Percentiles rank a stretch among this genome's conserved stretches.
These are phyloP conservation scores for Calonectria naviculata DNA, from an alignment of 2,329 filamentous ascomycete species.

Conservation along the genomic window DNA sequence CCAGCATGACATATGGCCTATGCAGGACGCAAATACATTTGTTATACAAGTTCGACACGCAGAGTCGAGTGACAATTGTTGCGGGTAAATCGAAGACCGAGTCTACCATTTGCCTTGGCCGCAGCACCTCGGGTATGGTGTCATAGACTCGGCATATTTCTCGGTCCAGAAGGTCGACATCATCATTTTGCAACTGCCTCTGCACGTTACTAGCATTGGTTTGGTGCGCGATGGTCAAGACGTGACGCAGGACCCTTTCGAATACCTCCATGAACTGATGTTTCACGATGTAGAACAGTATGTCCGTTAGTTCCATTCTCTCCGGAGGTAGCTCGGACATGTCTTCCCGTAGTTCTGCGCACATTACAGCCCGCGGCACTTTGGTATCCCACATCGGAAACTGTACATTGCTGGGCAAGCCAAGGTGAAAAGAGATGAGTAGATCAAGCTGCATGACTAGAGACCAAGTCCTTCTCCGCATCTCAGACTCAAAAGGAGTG, in stretches of 20 bases:
- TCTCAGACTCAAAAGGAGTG: neutral
- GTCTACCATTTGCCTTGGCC: neutral
- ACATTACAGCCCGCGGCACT: neutral
- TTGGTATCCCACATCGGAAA: slow-evolving; percentile 1
- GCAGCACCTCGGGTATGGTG: neutral
- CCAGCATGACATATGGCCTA: neutral
- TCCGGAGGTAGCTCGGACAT: neutral
- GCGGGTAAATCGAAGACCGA: neutral
- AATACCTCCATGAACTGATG: neutral
- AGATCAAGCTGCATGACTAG: slow-evolving; percentile 6
- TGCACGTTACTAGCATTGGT: neutral
- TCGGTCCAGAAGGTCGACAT: neutral
- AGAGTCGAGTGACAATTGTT: neutral
- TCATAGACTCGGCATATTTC: neutral
- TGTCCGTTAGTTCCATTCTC: neutral
- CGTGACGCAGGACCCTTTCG: neutral
- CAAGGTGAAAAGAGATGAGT: neutral
- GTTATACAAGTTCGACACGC: slow-evolving; percentile 1
- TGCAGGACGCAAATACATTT: neutral
- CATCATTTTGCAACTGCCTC: neutral
- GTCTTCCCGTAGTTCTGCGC: neutral
- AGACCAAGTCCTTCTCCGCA: slow-evolving; percentile 4
- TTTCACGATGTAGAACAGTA: neutral
- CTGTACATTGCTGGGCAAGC: neutral
- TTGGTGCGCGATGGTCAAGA: neutral